Evolutionary conservation across 768 basidiomycete species (phyloP).

Genomic region (Tephrocybe sp.): DNA sequence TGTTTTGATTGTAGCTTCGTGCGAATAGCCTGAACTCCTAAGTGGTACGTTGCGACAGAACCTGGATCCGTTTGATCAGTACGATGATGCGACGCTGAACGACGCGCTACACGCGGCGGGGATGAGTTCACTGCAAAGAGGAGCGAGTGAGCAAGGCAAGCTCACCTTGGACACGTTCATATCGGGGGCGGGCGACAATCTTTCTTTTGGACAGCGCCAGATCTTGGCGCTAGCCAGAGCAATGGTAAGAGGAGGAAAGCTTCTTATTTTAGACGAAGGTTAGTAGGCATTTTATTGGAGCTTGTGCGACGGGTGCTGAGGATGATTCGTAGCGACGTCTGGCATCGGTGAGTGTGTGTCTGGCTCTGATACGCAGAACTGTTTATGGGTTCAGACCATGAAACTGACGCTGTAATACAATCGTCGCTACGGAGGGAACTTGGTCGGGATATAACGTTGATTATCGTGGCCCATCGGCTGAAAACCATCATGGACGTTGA

Average conservation of each 20-base stretch:
- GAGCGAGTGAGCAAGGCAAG: constrained; percentile 44
- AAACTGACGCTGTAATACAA: constrained; percentile 70
- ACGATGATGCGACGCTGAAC: constrained; percentile 46
- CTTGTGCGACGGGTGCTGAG: constrained; percentile 35
- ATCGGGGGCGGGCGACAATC: constrained; percentile 60
- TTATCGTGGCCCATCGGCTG: constrained; percentile 70
- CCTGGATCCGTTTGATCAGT: constrained; percentile 60
- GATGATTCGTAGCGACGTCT: constrained; percentile 35
- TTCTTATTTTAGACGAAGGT: constrained; percentile 65
- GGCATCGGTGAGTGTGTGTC: constrained; percentile 37
- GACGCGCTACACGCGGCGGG: constrained; percentile 38
- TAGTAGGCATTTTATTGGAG: constrained; percentile 14
- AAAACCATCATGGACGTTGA: constrained; percentile 70
- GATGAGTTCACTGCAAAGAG: constrained; percentile 34
- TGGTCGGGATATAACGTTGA: constrained; percentile 52
- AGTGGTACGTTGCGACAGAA: constrained; percentile 63
- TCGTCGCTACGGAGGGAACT: constrained; percentile 65
- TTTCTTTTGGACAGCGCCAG: constrained; percentile 77
- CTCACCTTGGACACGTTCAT: constrained; percentile 45
- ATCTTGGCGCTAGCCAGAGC: constrained; percentile 65
- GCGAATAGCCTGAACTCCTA: constrained; percentile 44
- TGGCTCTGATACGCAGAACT: not conserved
- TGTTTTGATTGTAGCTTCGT: not conserved
- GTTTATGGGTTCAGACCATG: constrained; percentile 36
- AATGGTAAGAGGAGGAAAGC: constrained; percentile 52